Conservation (phyloP, 2,329 filamentous ascomycete species). For the Diaporthe nobilis region DNA sequence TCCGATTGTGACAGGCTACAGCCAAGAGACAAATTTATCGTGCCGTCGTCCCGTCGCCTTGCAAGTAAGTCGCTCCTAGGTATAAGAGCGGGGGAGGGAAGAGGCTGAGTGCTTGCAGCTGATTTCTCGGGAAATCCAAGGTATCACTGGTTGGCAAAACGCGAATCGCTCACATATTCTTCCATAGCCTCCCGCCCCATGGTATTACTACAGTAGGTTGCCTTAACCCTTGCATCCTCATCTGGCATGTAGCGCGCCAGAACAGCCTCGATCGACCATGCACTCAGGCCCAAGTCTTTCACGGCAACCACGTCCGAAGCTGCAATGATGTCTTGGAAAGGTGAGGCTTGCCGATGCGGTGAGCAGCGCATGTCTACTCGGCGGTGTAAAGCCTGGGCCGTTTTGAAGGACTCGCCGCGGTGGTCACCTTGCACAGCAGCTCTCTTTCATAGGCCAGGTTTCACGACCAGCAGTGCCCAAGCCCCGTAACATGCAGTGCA, state of each 20-base stretch:
- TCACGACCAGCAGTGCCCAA: neutral
- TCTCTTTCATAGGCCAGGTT: neutral
- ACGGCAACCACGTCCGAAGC: neutral
- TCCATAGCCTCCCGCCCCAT: neutral
- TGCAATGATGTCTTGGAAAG: neutral
- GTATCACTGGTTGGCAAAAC: neutral
- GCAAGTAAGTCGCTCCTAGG: neutral
- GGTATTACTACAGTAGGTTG: neutral
- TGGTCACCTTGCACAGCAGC: neutral
- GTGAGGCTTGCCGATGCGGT: neutral
- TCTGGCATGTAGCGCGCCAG: no score
- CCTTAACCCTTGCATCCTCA: neutral
- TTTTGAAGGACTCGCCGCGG: neutral
- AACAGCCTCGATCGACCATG: neutral
- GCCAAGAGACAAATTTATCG: neutral
- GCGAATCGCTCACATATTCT: neutral
- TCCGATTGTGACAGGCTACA: constrained; percentile 11
- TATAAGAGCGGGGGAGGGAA: neutral
- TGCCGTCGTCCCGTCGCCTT: neutral
- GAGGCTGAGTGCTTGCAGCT: constrained; percentile 13
- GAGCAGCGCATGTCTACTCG: neutral
- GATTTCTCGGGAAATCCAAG: no score
- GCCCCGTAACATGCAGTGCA: neutral
- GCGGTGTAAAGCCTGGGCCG: neutral
- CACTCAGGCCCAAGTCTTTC: neutral